These are phyloP conservation scores for Metschnikowia anglica DNA, from an alignment of 805 yeast species.

Conservation along the genomic window DNA sequence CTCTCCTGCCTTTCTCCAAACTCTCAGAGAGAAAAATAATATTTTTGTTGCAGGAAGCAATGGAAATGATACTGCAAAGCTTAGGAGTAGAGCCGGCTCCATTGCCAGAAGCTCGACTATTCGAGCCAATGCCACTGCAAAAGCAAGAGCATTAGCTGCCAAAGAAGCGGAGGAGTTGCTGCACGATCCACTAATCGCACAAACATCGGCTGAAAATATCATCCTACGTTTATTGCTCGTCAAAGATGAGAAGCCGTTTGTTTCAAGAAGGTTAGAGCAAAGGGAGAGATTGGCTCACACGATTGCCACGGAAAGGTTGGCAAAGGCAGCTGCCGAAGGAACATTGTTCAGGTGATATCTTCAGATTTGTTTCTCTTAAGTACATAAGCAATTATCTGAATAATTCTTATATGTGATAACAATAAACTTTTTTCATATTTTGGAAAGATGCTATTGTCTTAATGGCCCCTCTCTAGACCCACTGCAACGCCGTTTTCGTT, in stretches of 20 bases:
- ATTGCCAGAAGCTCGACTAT: constrained; percentile 66
- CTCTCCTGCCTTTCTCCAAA: constrained; percentile 52
- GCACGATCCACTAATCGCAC: constrained; percentile 39
- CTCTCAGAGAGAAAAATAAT: constrained; percentile 49
- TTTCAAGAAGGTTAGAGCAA: constrained; percentile 57
- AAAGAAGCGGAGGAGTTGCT: constrained; percentile 22
- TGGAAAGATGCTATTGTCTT: not conserved
- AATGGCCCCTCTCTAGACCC: not conserved
- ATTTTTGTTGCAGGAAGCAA: constrained; percentile 22
- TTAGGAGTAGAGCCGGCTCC: constrained; percentile 42
- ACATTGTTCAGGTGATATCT: constrained; percentile 8
- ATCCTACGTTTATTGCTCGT: constrained; percentile 69
- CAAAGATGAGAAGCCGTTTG: constrained; percentile 59
- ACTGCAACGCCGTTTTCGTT: constrained; percentile 21
- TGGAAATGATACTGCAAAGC: constrained; percentile 14
- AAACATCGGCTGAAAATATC: constrained; percentile 58
- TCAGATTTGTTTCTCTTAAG: not conserved
- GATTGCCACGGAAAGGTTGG: constrained; percentile 52
- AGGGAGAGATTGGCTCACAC: constrained; percentile 59
- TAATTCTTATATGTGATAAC: not conserved
- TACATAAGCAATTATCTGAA: not conserved
- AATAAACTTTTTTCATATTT: not conserved
- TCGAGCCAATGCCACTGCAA: constrained; percentile 67
- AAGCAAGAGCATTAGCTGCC: constrained; percentile 44
- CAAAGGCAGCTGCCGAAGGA: constrained; percentile 48